A percentile compares a stretch with the other conserved stretches of the same genome.
phyloP scores from a whole-genome alignment of 768 basidiomycete genomes.

The Cystofilobasidium capitatum region DNA sequence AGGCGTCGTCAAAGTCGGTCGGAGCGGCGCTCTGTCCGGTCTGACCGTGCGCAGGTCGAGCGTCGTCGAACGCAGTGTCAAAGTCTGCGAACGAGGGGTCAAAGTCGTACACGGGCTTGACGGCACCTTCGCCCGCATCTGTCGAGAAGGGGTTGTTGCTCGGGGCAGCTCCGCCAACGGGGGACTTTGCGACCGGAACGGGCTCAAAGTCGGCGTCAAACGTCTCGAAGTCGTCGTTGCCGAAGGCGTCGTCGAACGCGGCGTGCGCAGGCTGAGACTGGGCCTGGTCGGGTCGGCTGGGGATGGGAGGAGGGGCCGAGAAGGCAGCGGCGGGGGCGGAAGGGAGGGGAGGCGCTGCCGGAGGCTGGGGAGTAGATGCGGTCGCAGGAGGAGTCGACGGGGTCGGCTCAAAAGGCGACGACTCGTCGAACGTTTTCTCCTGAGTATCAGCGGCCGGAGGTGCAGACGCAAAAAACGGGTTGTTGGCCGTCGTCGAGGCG shows the following conservation, averaged over 20 bases:
- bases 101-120: conserved; percentile 29
- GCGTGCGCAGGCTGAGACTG: background rate
- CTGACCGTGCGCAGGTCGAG: conserved; percentile 12
- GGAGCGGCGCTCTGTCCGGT: background rate
- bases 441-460: conserved; percentile 10
- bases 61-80: conserved; percentile 39
- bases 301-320: conserved; percentile 2
- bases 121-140: conserved; percentile 20
- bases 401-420: conserved; percentile 14
- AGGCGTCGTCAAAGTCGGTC: conserved; percentile 42
- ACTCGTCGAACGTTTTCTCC: conserved; percentile 33
- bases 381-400: background rate
- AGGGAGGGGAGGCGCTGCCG: conserved; percentile 15
- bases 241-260: conserved; percentile 5
- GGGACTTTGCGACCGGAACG: conserved; percentile 1
- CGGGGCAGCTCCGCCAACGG: conserved; percentile 23
- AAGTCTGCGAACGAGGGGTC: conserved; percentile 40
- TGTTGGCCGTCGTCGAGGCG: conserved; percentile 18
- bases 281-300: background rate
- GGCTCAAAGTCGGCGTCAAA: conserved; percentile 36
- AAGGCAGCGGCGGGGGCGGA: conserved; percentile 20
- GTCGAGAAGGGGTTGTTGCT: conserved; percentile 30
- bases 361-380: background rate
- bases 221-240: conserved; percentile 32
- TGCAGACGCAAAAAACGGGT: conserved; percentile 27